phyloP scores from a whole-genome alignment of 2,329 filamentous ascomycete genomes.

The Aureobasidium melanogenum region DNA sequence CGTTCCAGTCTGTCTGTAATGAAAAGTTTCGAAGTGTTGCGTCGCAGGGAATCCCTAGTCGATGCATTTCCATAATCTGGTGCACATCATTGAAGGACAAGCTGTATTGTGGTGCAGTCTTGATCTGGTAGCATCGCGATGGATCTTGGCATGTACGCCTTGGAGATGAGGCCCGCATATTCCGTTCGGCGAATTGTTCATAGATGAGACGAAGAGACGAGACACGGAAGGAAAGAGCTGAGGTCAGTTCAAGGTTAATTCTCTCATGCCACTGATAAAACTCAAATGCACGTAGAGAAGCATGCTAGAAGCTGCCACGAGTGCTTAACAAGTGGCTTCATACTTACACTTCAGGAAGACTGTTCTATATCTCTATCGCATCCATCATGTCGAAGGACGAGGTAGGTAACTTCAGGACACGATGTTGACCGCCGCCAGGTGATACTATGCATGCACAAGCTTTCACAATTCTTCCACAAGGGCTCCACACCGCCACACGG shows the following conservation, averaged over 20 bases:
- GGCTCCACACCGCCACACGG: neutral
- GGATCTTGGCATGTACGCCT: neutral
- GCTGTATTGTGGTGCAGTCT: neutral
- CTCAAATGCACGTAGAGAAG: neutral
- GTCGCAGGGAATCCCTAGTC: neutral
- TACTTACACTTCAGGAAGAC: no score
- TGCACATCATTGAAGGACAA: neutral
- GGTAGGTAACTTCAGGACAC: neutral
- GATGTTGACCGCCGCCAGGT: neutral
- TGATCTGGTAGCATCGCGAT: neutral
- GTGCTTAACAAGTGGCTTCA: no score
- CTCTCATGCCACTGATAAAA: neutral
- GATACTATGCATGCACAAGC: neutral
- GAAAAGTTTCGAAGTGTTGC: neutral
- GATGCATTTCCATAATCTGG: neutral
- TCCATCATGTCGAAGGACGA: neutral
- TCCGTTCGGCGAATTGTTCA: neutral
- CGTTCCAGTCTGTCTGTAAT: neutral
- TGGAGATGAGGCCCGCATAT: neutral
- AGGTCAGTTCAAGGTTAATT: neutral
- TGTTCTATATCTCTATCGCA: no score
- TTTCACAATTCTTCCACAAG: neutral
- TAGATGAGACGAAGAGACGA: neutral
- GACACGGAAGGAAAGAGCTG: neutral
- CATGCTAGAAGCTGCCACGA: neutral